phyloP scores from a whole-genome alignment of 768 basidiomycete species.

The Pholiota microspora region DNA sequence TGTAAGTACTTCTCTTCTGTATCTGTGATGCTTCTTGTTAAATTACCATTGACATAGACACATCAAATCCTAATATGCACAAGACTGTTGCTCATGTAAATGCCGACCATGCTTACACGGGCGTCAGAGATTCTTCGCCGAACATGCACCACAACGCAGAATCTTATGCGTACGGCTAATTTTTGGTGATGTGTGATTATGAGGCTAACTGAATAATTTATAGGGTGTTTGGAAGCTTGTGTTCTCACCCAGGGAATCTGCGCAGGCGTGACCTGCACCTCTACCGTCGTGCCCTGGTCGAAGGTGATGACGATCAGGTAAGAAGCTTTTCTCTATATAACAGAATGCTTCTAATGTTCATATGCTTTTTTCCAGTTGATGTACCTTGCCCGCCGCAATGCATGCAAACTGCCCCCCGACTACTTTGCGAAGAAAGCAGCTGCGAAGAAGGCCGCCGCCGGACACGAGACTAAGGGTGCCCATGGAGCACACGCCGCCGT shows the following conservation, averaged over 20 bases:
- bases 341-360: too few relatives aligned
- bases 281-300: slow-evolving; percentile 4
- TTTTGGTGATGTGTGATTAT: background rate
- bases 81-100: background rate
- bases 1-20: slow-evolving; percentile 4
- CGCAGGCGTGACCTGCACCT: slow-evolving; percentile 4
- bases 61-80: background rate
- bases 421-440: slow-evolving; percentile 7
- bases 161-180: slow-evolving; percentile 1
- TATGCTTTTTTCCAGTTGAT: background rate
- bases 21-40: background rate
- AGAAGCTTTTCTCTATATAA: background rate
- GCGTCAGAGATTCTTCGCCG: background rate
- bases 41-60: background rate
- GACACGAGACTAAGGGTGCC: too few relatives aligned
- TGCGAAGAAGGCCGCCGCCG: slow-evolving; percentile 2
- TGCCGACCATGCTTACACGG: background rate
- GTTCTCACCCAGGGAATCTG: background rate
- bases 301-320: slow-evolving; percentile 6
- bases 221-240: slow-evolving; percentile 5
- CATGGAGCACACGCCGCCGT: too few relatives aligned
- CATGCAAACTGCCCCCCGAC: background rate
- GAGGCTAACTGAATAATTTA: too few relatives aligned
- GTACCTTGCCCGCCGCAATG: background rate
- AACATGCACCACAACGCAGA: slow-evolving; percentile 7